Evolutionary conservation across 2,329 filamentous ascomycete species (phyloP).

Genomic region (Fusarium sterilihyphosum): DNA sequence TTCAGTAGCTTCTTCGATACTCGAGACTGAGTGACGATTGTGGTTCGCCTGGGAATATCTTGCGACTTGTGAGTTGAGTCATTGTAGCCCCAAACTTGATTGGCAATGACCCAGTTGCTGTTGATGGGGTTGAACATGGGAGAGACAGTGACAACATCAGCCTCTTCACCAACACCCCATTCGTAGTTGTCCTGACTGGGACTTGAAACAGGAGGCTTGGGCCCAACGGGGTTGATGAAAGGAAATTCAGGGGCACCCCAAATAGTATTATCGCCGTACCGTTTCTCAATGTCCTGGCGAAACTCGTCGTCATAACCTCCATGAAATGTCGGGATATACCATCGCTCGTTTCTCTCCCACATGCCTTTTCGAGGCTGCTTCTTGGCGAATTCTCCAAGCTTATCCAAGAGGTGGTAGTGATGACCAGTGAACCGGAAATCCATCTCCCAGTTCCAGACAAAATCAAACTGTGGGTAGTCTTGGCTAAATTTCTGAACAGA

Average conservation of each 20-base stretch:
- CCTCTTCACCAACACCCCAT: constrained; percentile 81
- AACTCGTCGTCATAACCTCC: constrained; percentile 75
- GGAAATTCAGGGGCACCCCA: constrained; percentile 74
- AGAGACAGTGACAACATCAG: constrained; percentile 77
- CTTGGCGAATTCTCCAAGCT: constrained; percentile 69
- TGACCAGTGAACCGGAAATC: constrained; percentile 83
- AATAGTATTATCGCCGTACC: constrained; percentile 63
- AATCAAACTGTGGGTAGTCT: constrained; percentile 82
- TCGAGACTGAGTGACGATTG: constrained; percentile 81
- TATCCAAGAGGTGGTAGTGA: constrained; percentile 81
- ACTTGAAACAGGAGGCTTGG: constrained; percentile 67
- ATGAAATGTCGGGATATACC: constrained; percentile 76
- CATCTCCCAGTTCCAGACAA: constrained; percentile 89
- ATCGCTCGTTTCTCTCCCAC: constrained; percentile 79
- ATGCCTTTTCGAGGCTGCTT: constrained; percentile 76
- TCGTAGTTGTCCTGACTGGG: constrained; percentile 73
- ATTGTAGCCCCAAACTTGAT: constrained; percentile 74
- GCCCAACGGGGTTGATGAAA: constrained; percentile 69
- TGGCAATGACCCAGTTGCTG: constrained; percentile 77
- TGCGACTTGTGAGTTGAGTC: constrained; percentile 59
- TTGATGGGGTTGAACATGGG: constrained; percentile 81
- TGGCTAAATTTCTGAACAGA: constrained; percentile 80
- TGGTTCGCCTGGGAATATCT: constrained; percentile 75
- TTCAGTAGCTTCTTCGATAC: constrained; percentile 77
- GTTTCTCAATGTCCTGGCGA: constrained; percentile 68